Base-by-base conservation (phyloP, 164 flowering plant genomes). In the Cinnamomum chago region DNA sequence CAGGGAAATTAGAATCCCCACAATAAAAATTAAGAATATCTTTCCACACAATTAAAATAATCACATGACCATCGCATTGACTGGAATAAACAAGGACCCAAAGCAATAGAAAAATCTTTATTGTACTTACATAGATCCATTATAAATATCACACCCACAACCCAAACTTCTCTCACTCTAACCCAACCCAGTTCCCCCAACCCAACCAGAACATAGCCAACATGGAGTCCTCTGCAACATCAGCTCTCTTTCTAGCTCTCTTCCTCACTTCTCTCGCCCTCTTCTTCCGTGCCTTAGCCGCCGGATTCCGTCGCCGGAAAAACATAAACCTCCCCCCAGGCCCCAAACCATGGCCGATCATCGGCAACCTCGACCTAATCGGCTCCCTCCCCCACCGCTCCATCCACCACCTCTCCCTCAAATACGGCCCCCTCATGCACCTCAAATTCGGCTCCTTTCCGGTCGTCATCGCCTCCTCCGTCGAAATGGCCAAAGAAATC, bases 321-420 rank as follows among this genome's bases (percentile, higher is more conserved):
- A 84, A 77, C 10, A 82, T 79, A 69, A 86, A 88, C 75, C 78
- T 77, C 1, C 93, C 93, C 0, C 95, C 97, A 0, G 93, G 97
- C 5, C 93, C 95, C 15, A 86, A 79, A 75, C 87, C 93, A n/a
- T 90, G 93, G 94, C 97, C 97, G 0, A 78, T 93, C 30, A 89
- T 91, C 23, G 97, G 97, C 23, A 93, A 93, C 83, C 88, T 93
- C 14, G 76, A 91, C 81, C 90, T 88, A 35, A 86, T 91, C 3
- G 92, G 94, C 17, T 2, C 85, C 18, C 90, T 89, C 20, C 95
- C 97, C 17, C 96, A 93, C 84, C 89, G 79, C 2, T 88, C 93
- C 35, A 17, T 93, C 73, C 91, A 89, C 65, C 68, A 69, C 0
- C 86, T 93, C n/a, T 82, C 93, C 74, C 76, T 76, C 58, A 83